These are phyloP conservation scores for Phytopythium vexans DNA, from an alignment of 352 stramenopile species.

Conservation along the genomic window DNA sequence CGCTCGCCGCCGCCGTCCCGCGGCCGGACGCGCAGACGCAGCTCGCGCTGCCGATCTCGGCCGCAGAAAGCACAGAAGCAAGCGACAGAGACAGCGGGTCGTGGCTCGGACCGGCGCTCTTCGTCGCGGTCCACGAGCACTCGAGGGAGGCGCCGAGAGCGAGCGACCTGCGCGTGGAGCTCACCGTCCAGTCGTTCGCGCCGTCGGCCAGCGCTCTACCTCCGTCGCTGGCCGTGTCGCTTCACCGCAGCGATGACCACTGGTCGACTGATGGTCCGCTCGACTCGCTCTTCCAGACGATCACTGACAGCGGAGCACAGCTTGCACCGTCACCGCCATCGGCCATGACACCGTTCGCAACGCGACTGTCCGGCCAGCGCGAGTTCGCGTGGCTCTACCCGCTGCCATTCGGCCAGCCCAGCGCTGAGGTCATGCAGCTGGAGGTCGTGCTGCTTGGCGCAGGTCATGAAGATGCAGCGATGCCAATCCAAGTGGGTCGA, in stretches of 20 bases:
- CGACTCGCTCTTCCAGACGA: not conserved
- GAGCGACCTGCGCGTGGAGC: constrained; percentile 9
- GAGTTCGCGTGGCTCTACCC: constrained; percentile 37
- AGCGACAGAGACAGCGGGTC: too few relatives aligned
- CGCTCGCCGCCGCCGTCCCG: constrained; percentile 11
- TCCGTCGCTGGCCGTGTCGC: not conserved
- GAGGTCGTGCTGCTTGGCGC: too few relatives aligned
- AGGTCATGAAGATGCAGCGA: too few relatives aligned
- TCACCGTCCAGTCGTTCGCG: constrained; percentile 16
- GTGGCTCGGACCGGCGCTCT: constrained; percentile 5
- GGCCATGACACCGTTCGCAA: not conserved
- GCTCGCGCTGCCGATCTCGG: constrained; percentile 24
- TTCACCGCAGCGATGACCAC: not conserved
- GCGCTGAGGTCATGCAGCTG: too few relatives aligned
- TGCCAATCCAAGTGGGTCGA: constrained; percentile 8
- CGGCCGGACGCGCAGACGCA: constrained; percentile 23
- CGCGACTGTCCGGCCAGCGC: constrained; percentile 5
- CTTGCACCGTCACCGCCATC: not conserved
- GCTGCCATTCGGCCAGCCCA: constrained; percentile 11
- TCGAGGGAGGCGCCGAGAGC: not conserved
- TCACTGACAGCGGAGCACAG: constrained; percentile 18
- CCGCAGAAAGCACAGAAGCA: not conserved
- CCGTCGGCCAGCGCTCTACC: not conserved
- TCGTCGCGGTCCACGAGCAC: constrained; percentile 15
- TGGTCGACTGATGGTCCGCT: not conserved